Evolutionary conservation across 768 basidiomycete species (phyloP).

Genomic region (Leccinum longicurvipes): DNA sequence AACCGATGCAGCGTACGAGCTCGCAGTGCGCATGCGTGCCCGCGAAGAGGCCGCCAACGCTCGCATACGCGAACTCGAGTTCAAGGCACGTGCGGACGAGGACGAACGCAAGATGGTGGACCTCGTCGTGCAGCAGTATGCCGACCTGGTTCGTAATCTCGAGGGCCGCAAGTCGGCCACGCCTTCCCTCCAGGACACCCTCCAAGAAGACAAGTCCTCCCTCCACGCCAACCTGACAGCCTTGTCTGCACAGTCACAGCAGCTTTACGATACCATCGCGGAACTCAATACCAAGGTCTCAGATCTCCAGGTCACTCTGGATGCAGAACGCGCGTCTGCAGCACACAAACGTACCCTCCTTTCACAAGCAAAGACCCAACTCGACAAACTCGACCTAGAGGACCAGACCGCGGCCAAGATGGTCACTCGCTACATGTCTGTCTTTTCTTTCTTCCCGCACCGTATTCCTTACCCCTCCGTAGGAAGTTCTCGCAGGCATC

Average conservation of each 20-base stretch:
- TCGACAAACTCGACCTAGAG: slow-evolving; percentile 56
- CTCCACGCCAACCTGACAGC: slow-evolving; percentile 49
- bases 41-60: slow-evolving; percentile 51
- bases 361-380: slow-evolving; percentile 44
- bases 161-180: slow-evolving; percentile 42
- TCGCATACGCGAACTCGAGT: slow-evolving; percentile 48
- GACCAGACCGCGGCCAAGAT: slow-evolving; percentile 78
- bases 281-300: slow-evolving; percentile 45
- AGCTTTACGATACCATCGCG: slow-evolving; percentile 41
- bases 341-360: slow-evolving; percentile 45
- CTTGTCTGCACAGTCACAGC: slow-evolving; percentile 46
- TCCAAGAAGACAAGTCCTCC: slow-evolving; percentile 47
- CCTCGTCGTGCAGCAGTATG: slow-evolving; percentile 67
- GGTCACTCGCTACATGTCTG: slow-evolving; percentile 83
- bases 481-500: slow-evolving; percentile 85
- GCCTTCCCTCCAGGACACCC: slow-evolving; percentile 30
- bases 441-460: background rate
- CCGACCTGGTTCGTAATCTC: slow-evolving; percentile 64
- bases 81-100: slow-evolving; percentile 45
- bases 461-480: slow-evolving; percentile 2
- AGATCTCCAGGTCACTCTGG: slow-evolving; percentile 38
- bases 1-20: slow-evolving; percentile 51
- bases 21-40: slow-evolving; percentile 50
- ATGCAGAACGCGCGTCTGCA: slow-evolving; percentile 43
- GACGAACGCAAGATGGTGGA: slow-evolving; percentile 63